phyloP scores from a whole-genome alignment of 192 early-diverging fungal genomes.

The Rhizoclosmatium sp. region DNA sequence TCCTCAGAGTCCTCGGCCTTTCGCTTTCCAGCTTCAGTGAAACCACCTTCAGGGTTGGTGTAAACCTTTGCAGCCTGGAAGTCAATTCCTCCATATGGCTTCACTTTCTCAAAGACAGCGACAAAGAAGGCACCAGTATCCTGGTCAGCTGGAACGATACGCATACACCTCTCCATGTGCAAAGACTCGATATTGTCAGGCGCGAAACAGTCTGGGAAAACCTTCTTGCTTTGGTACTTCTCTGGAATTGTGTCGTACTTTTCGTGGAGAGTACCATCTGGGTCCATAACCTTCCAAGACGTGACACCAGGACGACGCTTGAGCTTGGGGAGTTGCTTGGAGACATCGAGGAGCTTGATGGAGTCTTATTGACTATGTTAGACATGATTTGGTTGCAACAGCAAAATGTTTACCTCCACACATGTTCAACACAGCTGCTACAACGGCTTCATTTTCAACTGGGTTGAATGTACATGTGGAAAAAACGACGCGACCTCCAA shows the following conservation, averaged over 20 bases:
- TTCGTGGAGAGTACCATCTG: constrained; percentile 64
- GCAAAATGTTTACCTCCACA: constrained; percentile 51
- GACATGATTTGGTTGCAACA: background rate
- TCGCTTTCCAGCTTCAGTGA: constrained; percentile 7
- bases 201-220: constrained; percentile 51
- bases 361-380: constrained; percentile 57
- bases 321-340: constrained; percentile 76
- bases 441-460: constrained; percentile 95
- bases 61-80: constrained; percentile 31
- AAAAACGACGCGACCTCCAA: constrained; percentile 93
- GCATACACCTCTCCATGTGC: constrained; percentile 66
- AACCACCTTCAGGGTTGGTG: background rate
- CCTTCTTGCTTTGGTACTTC: constrained; percentile 16
- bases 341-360: constrained; percentile 88
- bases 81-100: constrained; percentile 68
- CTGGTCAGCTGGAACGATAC: constrained; percentile 92
- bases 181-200: constrained; percentile 43
- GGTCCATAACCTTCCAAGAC: constrained; percentile 88
- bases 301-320: constrained; percentile 82
- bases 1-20: constrained; percentile 15
- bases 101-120: constrained; percentile 91
- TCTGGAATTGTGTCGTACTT: constrained; percentile 41
- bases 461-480: constrained; percentile 99
- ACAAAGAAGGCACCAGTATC: constrained; percentile 99
- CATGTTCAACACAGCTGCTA: constrained; percentile 79